Evolutionary conservation across 495 filamentous ascomycete genomes (phyloP), one percentile per base, ranked within the genome.

Genomic region (Daldinia grandis): DNA sequence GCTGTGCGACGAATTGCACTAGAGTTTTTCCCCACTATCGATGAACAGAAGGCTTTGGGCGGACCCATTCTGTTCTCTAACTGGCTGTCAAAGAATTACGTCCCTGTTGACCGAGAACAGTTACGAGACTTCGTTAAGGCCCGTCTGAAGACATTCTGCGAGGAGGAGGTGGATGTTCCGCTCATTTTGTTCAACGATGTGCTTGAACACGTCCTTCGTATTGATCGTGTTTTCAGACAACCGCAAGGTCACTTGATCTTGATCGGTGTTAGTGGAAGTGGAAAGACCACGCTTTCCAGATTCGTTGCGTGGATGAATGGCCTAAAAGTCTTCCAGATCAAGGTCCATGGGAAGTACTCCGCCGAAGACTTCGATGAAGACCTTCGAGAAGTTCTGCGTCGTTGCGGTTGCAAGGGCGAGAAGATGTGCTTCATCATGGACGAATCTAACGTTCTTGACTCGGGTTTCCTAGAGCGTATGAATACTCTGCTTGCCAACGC

Each of bases 391-490:
- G 94, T 99, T 12, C 88, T 99, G 19, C 92, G 96, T 62, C 87
- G 95, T 50, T 94, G 92, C 68, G 95, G 95, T 54, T 98, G 96
- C 83, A 98, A 96, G 81, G 95, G 95, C 35, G 95, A 99, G 78
- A 99, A 98, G 84, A 96, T 99, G 42, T 98, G 96, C 83, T 99
- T 99, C 82, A 96, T 99, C 81, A 97, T 99, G 95, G 95, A 99
- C 73, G 95, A 99, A 83, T 91, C 94, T 6, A 99, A 99, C 74
- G 95, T 99, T 19, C 87, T 99, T 3, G 95, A 99, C 75, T 99
- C 95, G 15, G 95, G 95, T 37, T 99, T 99, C 88, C 79, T 99
- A 68, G 95, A 99, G 78, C 89, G 96, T 64, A 99, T 99, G 95
- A 99, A 99, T 70, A 99, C 95, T 1, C 84, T 99, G 24, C 88